Evolutionary conservation across 1,284 basidiomycete genomes (phyloP), one percentile per base, ranked within the genome.

Genomic region (Malassezia globosa): DNA sequence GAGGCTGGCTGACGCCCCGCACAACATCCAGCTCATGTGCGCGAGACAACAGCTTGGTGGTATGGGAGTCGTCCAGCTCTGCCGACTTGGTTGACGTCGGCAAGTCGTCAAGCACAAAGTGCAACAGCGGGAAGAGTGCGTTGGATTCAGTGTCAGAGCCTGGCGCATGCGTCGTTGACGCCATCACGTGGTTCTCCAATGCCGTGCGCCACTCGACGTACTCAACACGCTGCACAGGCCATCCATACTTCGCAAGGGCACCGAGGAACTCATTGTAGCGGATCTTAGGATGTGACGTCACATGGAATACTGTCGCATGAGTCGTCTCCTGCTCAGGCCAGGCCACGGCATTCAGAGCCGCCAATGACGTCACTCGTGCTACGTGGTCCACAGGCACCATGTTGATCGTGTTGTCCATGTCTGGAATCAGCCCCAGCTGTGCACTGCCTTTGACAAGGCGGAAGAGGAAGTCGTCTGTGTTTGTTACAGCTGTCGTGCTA

Each of bases 381-480:
- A 99, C 92, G 69, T 94, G 87, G 73, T 97, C 86, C 23, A 97
- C 94, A 0, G 94, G 94, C 16, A 90, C 86, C 85, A 96, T 92
- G 75, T 97, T 97, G 68, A 97, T 80, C 3, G 86, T 84, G 75
- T 99, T 99, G 77, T 95, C 88, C 73, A 99, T 96, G 71, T 99
- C 87, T 1, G 94, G 94, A 2, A 90, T 82, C 36, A 89, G 79
- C 2, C 92, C 92, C 5, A 97, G 82, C 73, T 99, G 94, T 39
- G 94, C 79, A 70, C 89, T 95, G 21, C 94, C 94, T 74, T 97
- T 97, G 70, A 96, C 87, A 70, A 99, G 77, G 18, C 94, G 81
- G 90, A 92, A 96, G 48, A 99, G 80, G 74, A 99, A 99, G 73
- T 99, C 94, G 65, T 99, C 94, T 29, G 94, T 97, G 75, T 99